A percentile compares a stretch with the other conserved stretches of the same genome.
Evolutionary conservation across 2,329 filamentous ascomycete genomes (phyloP).

Genomic region (Talaromyces piceae): DNA sequence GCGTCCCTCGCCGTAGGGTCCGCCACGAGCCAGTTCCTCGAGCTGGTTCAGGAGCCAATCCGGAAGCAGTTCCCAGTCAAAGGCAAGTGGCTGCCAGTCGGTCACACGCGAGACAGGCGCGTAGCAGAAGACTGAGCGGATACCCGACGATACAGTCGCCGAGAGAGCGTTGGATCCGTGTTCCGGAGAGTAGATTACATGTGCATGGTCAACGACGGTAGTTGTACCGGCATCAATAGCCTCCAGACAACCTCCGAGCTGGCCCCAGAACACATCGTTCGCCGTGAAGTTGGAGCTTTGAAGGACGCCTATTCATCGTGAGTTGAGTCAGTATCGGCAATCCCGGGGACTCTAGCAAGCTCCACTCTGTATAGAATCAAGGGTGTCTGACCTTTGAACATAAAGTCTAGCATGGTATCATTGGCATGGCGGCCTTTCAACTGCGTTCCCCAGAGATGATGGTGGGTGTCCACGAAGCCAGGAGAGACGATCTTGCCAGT

Average conservation of each 20-base stretch:
- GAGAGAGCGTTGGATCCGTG: conserved; percentile 1
- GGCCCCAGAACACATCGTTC: conserved; percentile 8
- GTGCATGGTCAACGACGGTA: conserved; percentile 6
- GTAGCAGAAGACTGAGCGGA: conserved; percentile 6
- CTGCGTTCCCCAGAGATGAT: conserved; percentile 7
- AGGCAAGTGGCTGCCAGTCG: not conserved
- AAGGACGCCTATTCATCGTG: not conserved
- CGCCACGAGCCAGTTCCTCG: not conserved
- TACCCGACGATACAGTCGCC: conserved; percentile 1
- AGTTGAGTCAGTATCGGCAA: not conserved
- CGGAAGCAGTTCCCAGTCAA: not conserved
- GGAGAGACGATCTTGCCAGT: conserved; percentile 4
- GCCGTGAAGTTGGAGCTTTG: conserved; percentile 4
- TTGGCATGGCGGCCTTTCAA: conserved; percentile 2
- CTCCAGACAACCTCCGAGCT: conserved; percentile 4
- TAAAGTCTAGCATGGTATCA: conserved; percentile 3
- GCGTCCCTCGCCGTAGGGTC: conserved; percentile 1
- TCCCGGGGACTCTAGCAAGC: too few relatives aligned
- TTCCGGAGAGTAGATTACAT: conserved; percentile 2
- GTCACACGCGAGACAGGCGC: not conserved
- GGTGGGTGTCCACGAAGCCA: conserved; percentile 7
- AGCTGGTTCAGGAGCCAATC: not conserved
- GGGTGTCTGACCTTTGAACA: not conserved
- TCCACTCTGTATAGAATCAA: too few relatives aligned
- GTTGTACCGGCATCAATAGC: conserved; percentile 3